Evolutionary conservation across 768 basidiomycete genomes (phyloP), one percentile per base, ranked within the genome.

Genomic region (Russula sp.): DNA sequence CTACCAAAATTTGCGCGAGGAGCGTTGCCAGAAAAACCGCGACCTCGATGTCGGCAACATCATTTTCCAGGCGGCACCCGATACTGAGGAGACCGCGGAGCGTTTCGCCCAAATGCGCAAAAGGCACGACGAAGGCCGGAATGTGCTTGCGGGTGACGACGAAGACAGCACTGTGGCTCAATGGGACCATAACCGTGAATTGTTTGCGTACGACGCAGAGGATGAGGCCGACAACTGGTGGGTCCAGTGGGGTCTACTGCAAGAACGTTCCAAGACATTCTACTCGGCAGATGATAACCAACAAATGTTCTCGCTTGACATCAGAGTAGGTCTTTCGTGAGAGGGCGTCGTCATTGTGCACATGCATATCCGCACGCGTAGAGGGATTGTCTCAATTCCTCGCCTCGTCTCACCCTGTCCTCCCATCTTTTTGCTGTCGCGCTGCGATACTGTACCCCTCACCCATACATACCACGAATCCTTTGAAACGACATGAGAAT

Each of bases 221-320:
- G 76, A 77, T 59, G 74, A 72, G 60, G 75, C 74, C 50, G 76
- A 76, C 52, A 72, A 76, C 60, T 76, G 75, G 76, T 76, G 75
- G 74, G 70, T 75, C 18, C 62, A 72, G n/a, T 76, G 76, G 75
- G 76, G 76, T 42, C 66, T 67, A n/a, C 66, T 67, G n/a, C 59
- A 54, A 40, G 67, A 68, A 59, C 65, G 67, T 20, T 61, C 67
- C 13, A 68, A 66, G 38, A 57, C 64, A 26, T 36, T 48, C 28
- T 51, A 40, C 22, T 54, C 20, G 46, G 34, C 36, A 2, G 55
- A 57, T 30, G 18, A 9, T 7, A 53, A 50, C 59, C 46, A 57
- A 42, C 64, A 48, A 22, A 10, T 46, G 32, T 66, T 60, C 42
- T 44, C 64, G 18, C 57, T 67, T 24, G 66, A 61, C 53, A 46